Conservation (phyloP, 495 filamentous ascomycete species). For the Cetradonia linearis region DNA sequence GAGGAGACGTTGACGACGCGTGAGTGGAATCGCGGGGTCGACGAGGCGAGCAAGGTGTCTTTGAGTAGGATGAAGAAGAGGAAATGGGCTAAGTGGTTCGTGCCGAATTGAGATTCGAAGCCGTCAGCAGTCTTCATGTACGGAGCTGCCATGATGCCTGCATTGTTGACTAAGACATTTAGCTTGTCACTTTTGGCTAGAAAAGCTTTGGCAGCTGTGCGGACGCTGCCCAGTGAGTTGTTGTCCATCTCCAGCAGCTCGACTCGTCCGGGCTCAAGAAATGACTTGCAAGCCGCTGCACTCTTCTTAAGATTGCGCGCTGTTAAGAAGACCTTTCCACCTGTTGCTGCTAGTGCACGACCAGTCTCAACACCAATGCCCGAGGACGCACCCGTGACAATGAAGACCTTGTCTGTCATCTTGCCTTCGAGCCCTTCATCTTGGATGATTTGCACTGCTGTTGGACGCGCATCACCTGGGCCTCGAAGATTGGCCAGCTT, state of each 20-base stretch:
- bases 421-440: conserved; percentile 33
- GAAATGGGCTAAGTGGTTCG: conserved; percentile 45
- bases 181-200: conserved; percentile 30
- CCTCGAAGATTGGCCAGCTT: conserved; percentile 27
- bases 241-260: conserved; percentile 37
- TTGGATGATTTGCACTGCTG: conserved; percentile 36
- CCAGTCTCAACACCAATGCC: conserved; percentile 44
- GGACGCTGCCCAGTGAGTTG: conserved; percentile 35
- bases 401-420: conserved; percentile 44
- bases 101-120: conserved; percentile 41
- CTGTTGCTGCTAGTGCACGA: conserved; percentile 37
- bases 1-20: conserved; percentile 37
- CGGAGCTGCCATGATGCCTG: conserved; percentile 29
- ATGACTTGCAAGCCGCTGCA: conserved; percentile 21
- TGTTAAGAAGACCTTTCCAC: conserved; percentile 39
- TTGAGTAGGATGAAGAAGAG: conserved; percentile 44
- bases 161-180: conserved; percentile 32
- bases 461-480: conserved; percentile 38
- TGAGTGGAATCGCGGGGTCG: conserved; percentile 33
- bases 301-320: conserved; percentile 34
- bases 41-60: conserved; percentile 32
- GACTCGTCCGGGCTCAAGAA: conserved; percentile 25
- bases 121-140: conserved; percentile 36
- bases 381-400: conserved; percentile 59
- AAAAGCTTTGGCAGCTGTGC: conserved; percentile 33